A percentile compares a stretch with the other conserved stretches of the same genome.
Conservation (phyloP, 768 basidiomycete genomes). For the Rhodotorula diobovata region DNA sequence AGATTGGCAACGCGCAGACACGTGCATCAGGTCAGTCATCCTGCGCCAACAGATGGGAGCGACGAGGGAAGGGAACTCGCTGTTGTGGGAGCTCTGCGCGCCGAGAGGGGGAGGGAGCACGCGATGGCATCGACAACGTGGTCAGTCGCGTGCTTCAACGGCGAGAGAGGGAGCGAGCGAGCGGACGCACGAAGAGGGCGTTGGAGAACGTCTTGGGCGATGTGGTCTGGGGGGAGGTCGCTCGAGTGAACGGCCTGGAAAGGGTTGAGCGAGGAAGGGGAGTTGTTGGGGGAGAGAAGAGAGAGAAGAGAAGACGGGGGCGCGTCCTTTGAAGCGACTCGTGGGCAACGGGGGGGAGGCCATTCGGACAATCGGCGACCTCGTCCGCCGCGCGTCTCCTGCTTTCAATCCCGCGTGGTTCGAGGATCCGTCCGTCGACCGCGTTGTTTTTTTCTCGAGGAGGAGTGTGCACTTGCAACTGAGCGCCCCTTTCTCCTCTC, state of each 20-base stretch:
- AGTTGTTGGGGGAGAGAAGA: background rate
- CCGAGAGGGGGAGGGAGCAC: too few relatives aligned
- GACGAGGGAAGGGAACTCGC: background rate
- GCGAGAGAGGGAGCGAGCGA: background rate
- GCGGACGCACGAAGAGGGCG: conserved; percentile 19
- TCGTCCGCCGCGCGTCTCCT: too few relatives aligned
- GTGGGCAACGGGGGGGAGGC: too few relatives aligned
- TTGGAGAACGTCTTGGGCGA: conserved; percentile 24
- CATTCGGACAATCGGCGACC: too few relatives aligned
- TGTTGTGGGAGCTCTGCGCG: background rate
- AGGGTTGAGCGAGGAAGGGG: background rate
- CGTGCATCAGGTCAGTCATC: background rate
- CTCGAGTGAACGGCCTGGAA: background rate
- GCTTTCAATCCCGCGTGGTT: too few relatives aligned
- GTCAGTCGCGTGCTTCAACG: too few relatives aligned
- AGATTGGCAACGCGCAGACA: background rate
- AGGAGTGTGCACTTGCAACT: too few relatives aligned
- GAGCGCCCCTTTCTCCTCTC: too few relatives aligned
- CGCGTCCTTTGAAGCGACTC: background rate
- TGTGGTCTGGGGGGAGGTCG: background rate
- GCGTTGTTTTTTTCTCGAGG: too few relatives aligned
- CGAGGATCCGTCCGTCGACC: too few relatives aligned
- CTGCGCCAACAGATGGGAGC: background rate
- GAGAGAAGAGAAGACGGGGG: background rate
- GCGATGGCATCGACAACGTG: background rate